A percentile compares a stretch with the other conserved stretches of the same genome.
Evolutionary conservation across 768 basidiomycete species (phyloP).

Genomic region (Pleurotus citrinopileatus): DNA sequence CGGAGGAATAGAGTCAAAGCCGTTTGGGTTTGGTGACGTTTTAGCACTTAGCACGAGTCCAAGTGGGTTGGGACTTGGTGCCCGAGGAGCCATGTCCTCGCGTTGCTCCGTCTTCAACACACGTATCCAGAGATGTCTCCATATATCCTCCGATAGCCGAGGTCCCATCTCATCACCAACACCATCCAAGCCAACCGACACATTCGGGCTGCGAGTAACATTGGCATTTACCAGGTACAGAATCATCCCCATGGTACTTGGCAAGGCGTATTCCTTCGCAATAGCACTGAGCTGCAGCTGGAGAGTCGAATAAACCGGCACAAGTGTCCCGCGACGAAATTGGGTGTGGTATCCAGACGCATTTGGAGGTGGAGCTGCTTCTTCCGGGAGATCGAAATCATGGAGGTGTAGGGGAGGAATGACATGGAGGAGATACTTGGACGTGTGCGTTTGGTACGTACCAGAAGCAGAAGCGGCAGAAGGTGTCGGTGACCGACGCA

Average conservation of each 20-base stretch:
- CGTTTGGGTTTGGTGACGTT: conserved; percentile 31
- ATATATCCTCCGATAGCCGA: conserved; percentile 81
- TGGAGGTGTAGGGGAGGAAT: conserved; percentile 76
- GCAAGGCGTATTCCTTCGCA: conserved; percentile 90
- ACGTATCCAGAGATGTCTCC: conserved; percentile 83
- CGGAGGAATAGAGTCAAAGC: neutral
- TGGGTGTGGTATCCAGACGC: conserved; percentile 78
- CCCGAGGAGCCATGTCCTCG: conserved; percentile 39
- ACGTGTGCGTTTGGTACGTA: conserved; percentile 40
- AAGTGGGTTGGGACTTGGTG: conserved; percentile 36
- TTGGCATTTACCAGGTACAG: conserved; percentile 67
- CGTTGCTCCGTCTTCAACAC: conserved; percentile 60
- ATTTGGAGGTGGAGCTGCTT: conserved; percentile 49
- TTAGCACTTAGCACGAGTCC: conserved; percentile 42
- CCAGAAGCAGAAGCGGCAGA: conserved; percentile 40
- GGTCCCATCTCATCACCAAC: conserved; percentile 66
- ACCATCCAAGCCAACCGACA: conserved; percentile 20
- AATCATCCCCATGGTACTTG: conserved; percentile 78
- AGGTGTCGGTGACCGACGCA: conserved; percentile 50
- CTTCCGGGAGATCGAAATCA: conserved; percentile 42
- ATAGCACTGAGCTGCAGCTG: conserved; percentile 84
- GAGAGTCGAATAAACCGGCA: conserved; percentile 81
- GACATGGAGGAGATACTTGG: conserved; percentile 79
- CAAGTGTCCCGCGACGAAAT: conserved; percentile 81
- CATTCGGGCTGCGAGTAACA: conserved; percentile 13